Evolutionary conservation across 2,329 filamentous ascomycete genomes (phyloP).

Genomic region (Fusarium mundagurra): DNA sequence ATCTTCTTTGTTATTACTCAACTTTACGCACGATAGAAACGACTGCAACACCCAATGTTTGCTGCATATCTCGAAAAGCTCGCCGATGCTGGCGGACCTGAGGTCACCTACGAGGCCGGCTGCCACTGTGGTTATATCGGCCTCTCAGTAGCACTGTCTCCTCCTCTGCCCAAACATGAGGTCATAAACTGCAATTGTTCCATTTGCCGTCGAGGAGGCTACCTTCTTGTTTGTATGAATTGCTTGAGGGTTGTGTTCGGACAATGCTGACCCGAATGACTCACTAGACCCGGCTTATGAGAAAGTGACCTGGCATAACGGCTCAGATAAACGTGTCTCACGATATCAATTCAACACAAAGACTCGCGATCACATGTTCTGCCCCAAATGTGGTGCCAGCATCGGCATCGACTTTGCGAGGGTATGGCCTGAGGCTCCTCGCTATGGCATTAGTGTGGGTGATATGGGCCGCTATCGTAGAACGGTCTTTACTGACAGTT

Average conservation of each 20-base stretch:
- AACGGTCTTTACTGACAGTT: background rate
- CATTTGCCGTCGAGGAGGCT: conserved; percentile 61
- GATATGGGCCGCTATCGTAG: background rate
- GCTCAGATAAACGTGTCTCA: conserved; percentile 43
- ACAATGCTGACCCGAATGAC: background rate
- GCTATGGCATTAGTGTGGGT: conserved; percentile 58
- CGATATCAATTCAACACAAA: conserved; percentile 57
- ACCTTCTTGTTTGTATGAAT: conserved; percentile 57
- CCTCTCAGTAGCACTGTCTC: conserved; percentile 59
- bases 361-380: conserved; percentile 60
- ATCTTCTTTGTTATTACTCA: background rate
- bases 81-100: conserved; percentile 31
- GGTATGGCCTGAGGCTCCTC: conserved; percentile 33
- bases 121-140: conserved; percentile 64
- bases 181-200: conserved; percentile 65
- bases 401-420: conserved; percentile 57
- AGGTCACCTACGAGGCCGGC: conserved; percentile 57
- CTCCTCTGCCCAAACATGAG: conserved; percentile 56
- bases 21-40: background rate
- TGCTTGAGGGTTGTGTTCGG: no score
- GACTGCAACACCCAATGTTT: background rate
- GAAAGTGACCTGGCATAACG: conserved; percentile 55
- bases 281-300: conserved; percentile 50
- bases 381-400: conserved; percentile 57
- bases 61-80: conserved; percentile 12